Evolutionary conservation across 208 protist genomes (phyloP), one percentile per base, ranked within the genome.

Genomic region (Leptomonas pyrrhocoris): DNA sequence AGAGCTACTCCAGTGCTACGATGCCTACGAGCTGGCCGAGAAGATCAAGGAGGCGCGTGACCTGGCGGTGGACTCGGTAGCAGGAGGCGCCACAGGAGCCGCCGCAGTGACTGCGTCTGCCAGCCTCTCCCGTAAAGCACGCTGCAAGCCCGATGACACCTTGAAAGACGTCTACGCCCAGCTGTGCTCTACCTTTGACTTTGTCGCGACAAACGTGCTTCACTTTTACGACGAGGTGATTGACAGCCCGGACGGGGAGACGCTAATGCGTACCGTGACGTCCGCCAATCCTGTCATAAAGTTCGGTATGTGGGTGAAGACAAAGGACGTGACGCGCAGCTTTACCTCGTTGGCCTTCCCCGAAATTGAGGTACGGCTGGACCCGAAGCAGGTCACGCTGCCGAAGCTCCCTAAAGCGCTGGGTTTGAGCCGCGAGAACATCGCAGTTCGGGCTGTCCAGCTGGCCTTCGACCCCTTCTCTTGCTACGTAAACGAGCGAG

Each of bases 261-360:
- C 85, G 38, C 71, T 95, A 8, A 88, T 85, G 67, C 78, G 84
- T 25, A 73, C 49, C 19, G 58, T 85, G n/a, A 84, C 83, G 16
- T 50, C 75, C 31, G 31, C 58, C 21, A 80, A 85, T 60, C 81
- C 86, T 7, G 83, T 93, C 11, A 65, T 95, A 31, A 97, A 94
- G 71, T 97, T 88, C 45, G 94, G 94, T 23, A 77, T 96, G 60
- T 97, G 94, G 92, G 88, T 95, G 18, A 96, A 95, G 65, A 85
- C 93, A 40, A 88, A 91, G 71, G 88, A 95, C 60, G 80, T 86
- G 50, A 95, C 92, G 38, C 90, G 90, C 28, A 93, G 89, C 65
- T 95, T 95, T 69, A 86, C 81, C 28, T 86, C 85, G 13, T 64
- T 97, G 18, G 65, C 80, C 1, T 96, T 95, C 69, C 79, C 86